Percentiles rank a stretch among this genome's conserved stretches.
Evolutionary conservation across 1,284 basidiomycete genomes (phyloP).

Genomic region (Malassezia equina): DNA sequence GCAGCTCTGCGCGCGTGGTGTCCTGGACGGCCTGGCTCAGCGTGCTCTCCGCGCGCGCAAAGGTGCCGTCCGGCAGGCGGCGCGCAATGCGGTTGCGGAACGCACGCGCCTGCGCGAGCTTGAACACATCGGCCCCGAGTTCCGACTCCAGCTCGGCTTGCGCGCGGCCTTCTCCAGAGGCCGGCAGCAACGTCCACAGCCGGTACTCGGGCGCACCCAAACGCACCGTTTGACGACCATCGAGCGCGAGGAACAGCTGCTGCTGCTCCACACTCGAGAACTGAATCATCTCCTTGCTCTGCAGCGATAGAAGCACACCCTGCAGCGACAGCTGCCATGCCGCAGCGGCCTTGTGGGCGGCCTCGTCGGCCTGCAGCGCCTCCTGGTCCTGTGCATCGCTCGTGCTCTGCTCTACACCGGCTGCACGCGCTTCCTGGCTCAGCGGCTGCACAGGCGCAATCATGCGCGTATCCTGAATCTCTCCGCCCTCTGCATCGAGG

Average conservation of each 20-base stretch:
- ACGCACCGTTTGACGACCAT: constrained; percentile 19
- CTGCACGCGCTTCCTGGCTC: constrained; percentile 9
- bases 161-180: constrained; percentile 27
- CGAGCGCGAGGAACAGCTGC: constrained; percentile 17
- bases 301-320: constrained; percentile 37
- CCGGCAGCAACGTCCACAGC: constrained; percentile 36
- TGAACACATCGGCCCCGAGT: constrained; percentile 43
- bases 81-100: constrained; percentile 96
- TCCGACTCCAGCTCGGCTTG: constrained; percentile 32
- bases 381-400: constrained; percentile 21
- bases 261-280: constrained; percentile 25
- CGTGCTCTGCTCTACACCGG: constrained; percentile 17
- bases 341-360: constrained; percentile 33
- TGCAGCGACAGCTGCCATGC: constrained; percentile 43
- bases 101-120: constrained; percentile 73
- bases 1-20: constrained; percentile 58
- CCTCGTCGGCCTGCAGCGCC: constrained; percentile 29
- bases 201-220: constrained; percentile 40
- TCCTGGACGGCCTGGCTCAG: constrained; percentile 25
- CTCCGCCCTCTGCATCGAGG: constrained; percentile 25
- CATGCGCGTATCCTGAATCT: constrained; percentile 30
- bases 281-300: constrained; percentile 32
- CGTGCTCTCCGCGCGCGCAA: constrained; percentile 57
- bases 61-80: constrained; percentile 78
- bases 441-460: constrained; percentile 20